Evolutionary conservation across 306 rosid genomes (phyloP).

Genomic region (Herpetospermum pedunculosum): DNA sequence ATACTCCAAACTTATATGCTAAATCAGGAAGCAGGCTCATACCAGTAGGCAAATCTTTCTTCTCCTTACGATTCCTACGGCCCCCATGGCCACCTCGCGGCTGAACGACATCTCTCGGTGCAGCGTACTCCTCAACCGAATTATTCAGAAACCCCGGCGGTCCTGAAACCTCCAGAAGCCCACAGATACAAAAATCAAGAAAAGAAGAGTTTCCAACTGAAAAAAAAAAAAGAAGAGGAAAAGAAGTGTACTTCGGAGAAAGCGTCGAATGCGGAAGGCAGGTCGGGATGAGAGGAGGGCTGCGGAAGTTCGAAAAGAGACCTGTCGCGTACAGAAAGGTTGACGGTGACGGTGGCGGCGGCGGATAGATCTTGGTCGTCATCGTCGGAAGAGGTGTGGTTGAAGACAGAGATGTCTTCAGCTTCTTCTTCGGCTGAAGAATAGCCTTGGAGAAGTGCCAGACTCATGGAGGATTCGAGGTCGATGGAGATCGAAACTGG

Average conservation of each 20-base stretch:
- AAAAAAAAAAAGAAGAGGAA: background rate
- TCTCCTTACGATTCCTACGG: conserved; percentile 51
- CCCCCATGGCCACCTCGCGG: conserved; percentile 33
- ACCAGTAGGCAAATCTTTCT: conserved; percentile 72
- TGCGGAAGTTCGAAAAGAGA: conserved; percentile 57
- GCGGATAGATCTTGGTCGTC: conserved; percentile 16
- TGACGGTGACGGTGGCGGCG: background rate
- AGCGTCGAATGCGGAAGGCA: conserved; percentile 84
- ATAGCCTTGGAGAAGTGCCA: conserved; percentile 76
- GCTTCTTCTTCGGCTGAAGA: conserved; percentile 44
- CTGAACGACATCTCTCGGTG: conserved; percentile 32
- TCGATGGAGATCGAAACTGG: background rate
- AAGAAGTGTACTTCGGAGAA: conserved; percentile 62
- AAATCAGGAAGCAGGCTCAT: background rate
- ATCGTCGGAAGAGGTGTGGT: conserved; percentile 24
- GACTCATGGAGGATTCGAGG: conserved; percentile 44
- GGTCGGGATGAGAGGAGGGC: conserved; percentile 39
- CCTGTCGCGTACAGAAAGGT: conserved; percentile 40
- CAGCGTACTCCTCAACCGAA: conserved; percentile 43
- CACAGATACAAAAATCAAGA: background rate
- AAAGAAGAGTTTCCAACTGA: background rate
- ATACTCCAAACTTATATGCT: background rate
- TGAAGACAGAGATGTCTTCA: conserved; percentile 1
- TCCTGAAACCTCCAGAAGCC: conserved; percentile 52
- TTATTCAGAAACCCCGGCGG: conserved; percentile 83